phyloP scores from a whole-genome alignment of 345 rosid genomes.

The Garcia nutans region DNA sequence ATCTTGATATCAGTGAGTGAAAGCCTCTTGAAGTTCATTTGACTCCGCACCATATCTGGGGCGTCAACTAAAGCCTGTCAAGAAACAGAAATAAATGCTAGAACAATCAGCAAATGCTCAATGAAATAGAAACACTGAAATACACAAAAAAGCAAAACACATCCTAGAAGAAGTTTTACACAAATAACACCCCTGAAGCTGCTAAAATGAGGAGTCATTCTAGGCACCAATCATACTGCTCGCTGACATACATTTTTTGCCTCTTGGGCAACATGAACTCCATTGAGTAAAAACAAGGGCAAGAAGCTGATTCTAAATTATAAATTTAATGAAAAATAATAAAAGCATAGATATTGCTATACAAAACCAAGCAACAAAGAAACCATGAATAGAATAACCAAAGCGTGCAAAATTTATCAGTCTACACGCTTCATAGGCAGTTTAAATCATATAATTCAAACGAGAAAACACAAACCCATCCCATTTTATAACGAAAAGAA shows the following conservation, averaged over 20 bases:
- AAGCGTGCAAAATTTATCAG: neutral
- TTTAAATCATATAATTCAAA: neutral
- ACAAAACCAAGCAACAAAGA: neutral
- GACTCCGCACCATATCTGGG: conserved; percentile 87
- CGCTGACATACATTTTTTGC: neutral
- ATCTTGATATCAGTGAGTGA: conserved; percentile 81
- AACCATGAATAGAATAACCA: neutral
- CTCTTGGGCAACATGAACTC: neutral
- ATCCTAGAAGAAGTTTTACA: neutral
- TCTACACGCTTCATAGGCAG: neutral
- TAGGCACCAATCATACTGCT: neutral
- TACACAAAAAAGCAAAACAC: neutral
- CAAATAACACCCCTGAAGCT: neutral
- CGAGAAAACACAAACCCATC: neutral
- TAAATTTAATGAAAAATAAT: neutral
- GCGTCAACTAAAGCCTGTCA: conserved; percentile 91
- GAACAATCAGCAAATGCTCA: neutral
- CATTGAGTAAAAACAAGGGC: neutral
- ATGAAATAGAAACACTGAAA: neutral
- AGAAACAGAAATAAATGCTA: neutral
- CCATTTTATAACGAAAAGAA: neutral
- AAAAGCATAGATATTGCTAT: neutral
- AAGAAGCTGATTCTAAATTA: neutral
- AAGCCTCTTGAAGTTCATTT: conserved; percentile 92
- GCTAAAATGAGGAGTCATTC: neutral